Evolutionary conservation across 164 flowering plant genomes (phyloP), one percentile per base, ranked within the genome.

Genomic region (Umbilicus rupestris): DNA sequence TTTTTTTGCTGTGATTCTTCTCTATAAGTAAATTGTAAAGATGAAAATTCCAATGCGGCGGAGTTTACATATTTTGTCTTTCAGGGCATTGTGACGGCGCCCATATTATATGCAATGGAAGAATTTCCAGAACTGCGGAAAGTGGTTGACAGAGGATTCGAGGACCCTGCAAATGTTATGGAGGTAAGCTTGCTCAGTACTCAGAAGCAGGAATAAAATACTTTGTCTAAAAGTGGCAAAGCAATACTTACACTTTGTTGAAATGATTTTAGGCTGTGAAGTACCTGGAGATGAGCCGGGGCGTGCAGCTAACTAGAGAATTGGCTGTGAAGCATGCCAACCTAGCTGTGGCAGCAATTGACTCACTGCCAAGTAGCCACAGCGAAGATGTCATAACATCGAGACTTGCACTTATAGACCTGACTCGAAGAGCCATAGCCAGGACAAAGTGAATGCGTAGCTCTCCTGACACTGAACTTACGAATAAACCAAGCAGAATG

Each of bases 71-170:
- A 33, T 15, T 24, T 17, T 30, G 26, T 68, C 67, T 73, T 68
- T 68, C 49, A 88, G 92, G 92, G 95, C 24, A 87, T 90, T 28
- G 70, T 94, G 46, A 94, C 96, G 5, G 96, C 98, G 70, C 98
- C 98, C 42, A 80, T 94, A 75, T 78, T 94, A 69, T 94, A 81
- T 77, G 98, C 98, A 24, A 81, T 89, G 63, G 97, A 90, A 75
- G 98, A 93, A 76, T 90, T 83, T 69, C 98, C 98, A 68, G 85
- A 93, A 71, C 64, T 93, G 73, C 83, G 87, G 17, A 58, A 70
- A 57, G 72, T 90, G 63, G 82, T 93, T 26, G 83, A 85, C 39
- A 75, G 78, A 67, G 97, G 97, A 37, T 82, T 91, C 71, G 86
- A 85, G 8, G 68, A 84, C 39, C 81, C 93, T 71, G 76, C 77